Base-by-base conservation (phyloP, 805 yeast genomes). In the Candida insectalens region DNA sequence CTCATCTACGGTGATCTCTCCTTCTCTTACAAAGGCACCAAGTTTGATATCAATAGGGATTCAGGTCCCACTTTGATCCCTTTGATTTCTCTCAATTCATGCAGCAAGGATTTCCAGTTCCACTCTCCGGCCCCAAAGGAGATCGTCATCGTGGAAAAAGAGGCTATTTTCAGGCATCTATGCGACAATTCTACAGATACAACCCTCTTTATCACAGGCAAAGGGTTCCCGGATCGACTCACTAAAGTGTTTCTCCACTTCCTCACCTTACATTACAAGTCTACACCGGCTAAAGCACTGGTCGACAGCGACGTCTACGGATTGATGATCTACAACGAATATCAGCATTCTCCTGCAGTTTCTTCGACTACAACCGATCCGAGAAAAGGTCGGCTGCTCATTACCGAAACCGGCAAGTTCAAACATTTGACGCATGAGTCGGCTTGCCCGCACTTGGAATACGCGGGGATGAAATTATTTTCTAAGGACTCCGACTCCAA, bases 251-350 rank as follows among this genome's bases (percentile, higher is more conserved):
- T 77, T 36, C 41, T 74, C 6, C 32, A 40, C 3, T 38, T 45
- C 14, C 39, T 52, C n/a, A 59, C 63, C 0, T 32, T 42, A 1
- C 42, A 36, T 13, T 45, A 34, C 17, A 7, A 19, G 0, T 7
- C 32, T 0, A 46, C 62, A 1, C 71, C 70, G 1, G 47, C 73
- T 1, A 47, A 50, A 15, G 74, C 69, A 1, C 58, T 71, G 22
- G 74, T 76, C 19, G 87, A 79, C 47, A 66, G 79, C 12, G 87
- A 79, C 43, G 69, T 80, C 3, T 73, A 73, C 47, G 87, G 87
- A 0, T 46, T 75, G 7, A 62, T 63, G 42, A 78, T 78, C 22
- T 55, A 64, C 36, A 46, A 59, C 19, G 67, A 65, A 36, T 65
- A 46, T 51, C 48, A 42, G 30, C 10, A 12, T 2, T 30, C 32